Evolutionary conservation across 257 asterid genomes (phyloP).

Genomic region (Solanum chaucha): DNA sequence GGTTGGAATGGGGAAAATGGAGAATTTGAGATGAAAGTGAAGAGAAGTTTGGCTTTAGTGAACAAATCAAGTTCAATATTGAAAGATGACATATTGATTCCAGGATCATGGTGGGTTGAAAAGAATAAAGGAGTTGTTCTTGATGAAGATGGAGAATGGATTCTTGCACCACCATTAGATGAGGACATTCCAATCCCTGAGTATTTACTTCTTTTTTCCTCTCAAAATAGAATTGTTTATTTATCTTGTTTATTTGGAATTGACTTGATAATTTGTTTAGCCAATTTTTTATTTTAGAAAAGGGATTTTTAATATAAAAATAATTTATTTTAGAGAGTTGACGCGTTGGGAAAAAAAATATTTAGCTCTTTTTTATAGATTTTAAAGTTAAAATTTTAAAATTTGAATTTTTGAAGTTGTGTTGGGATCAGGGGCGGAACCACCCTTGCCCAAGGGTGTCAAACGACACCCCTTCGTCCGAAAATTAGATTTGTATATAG

Average conservation of each 20-base stretch:
- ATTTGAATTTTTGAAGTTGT: no score
- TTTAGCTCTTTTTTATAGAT: not conserved
- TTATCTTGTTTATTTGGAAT: no score
- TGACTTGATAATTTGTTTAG: not conserved
- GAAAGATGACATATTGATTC: constrained; percentile 68
- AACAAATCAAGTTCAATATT: constrained; percentile 57
- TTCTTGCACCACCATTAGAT: constrained; percentile 39
- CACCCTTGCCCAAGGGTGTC: no score
- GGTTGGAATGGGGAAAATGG: constrained; percentile 72
- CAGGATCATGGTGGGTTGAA: constrained; percentile 90
- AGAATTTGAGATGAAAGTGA: constrained; percentile 52
- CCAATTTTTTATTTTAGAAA: no score
- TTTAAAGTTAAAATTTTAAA: not conserved
- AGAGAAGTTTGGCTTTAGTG: constrained; percentile 68
- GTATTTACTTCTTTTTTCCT: constrained; percentile 5
- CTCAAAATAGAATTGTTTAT: not conserved
- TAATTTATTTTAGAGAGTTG: not conserved
- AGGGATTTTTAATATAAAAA: no score
- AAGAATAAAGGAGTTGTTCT: constrained; percentile 64
- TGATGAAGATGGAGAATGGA: constrained; percentile 57
- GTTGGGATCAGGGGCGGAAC: no score
- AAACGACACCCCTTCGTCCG: no score
- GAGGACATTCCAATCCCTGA: constrained; percentile 77
- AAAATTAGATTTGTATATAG: no score
- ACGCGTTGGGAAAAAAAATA: not conserved